Evolutionary conservation across 1,284 basidiomycete species (phyloP).

Genomic region (Blastosporella zonata): DNA sequence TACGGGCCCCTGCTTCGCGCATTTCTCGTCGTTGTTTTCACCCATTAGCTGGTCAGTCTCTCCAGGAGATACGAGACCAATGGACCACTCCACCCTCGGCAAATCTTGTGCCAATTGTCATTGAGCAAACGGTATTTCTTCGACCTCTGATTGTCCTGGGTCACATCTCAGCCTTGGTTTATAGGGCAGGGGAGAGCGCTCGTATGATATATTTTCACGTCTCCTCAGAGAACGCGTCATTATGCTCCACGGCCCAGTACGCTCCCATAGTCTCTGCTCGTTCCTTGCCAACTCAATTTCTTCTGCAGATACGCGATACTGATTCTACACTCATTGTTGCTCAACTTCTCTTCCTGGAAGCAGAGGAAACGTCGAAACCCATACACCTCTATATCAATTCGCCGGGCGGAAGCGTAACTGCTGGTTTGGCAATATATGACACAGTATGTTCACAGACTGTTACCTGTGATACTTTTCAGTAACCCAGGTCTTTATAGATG

Average conservation of each 20-base stretch:
- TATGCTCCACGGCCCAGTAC: slow-evolving; percentile 88
- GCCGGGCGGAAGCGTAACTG: slow-evolving; percentile 90
- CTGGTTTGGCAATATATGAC: slow-evolving; percentile 93
- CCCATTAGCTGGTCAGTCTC: slow-evolving; percentile 41
- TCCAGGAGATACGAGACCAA: slow-evolving; percentile 28
- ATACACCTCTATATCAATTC: slow-evolving; percentile 95
- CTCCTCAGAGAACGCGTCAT: slow-evolving; percentile 88
- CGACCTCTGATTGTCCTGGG: not conserved
- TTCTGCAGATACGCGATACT: slow-evolving; percentile 72
- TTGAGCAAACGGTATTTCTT: slow-evolving; percentile 79
- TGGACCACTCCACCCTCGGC: slow-evolving; percentile 43
- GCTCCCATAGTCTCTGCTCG: slow-evolving; percentile 24
- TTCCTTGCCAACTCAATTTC: slow-evolving; percentile 13
- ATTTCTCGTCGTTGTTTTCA: slow-evolving; percentile 41
- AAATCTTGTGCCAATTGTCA: slow-evolving; percentile 84
- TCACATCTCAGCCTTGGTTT: slow-evolving; percentile 8
- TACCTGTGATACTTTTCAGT: slow-evolving; percentile 4
- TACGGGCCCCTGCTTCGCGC: slow-evolving; percentile 18
- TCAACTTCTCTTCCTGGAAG: slow-evolving; percentile 90
- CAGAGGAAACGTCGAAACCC: slow-evolving; percentile 87
- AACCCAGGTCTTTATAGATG: slow-evolving; percentile 49
- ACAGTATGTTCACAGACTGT: slow-evolving; percentile 52
- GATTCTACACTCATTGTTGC: slow-evolving; percentile 85
- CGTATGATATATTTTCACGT: slow-evolving; percentile 93
- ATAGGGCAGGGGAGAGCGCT: slow-evolving; percentile 87